Conservation (phyloP, 2,329 filamentous ascomycete genomes). For the Fusarium sp. region DNA sequence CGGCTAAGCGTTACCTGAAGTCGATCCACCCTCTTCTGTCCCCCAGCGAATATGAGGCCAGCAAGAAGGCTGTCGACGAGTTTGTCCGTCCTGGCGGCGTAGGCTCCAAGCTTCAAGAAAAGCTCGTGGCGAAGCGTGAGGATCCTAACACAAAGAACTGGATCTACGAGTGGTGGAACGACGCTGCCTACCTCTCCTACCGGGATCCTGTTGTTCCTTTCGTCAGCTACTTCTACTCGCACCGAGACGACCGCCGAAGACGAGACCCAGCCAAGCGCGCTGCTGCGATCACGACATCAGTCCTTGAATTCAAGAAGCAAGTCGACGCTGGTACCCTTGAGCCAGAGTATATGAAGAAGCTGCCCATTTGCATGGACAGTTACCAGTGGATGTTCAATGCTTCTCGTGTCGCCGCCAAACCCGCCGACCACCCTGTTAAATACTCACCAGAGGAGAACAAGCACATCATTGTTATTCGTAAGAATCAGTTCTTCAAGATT, state of each 20-base stretch:
- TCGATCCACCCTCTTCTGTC: slow-evolving; percentile 80
- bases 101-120: slow-evolving; percentile 87
- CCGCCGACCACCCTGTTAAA: slow-evolving; percentile 85
- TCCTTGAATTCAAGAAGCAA: slow-evolving; percentile 92
- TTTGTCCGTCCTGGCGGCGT: slow-evolving; percentile 89
- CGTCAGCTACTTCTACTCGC: slow-evolving; percentile 99
- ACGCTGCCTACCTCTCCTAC: slow-evolving; percentile 90
- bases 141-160: slow-evolving; percentile 90
- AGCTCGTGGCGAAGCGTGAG: slow-evolving; percentile 81
- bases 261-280: slow-evolving; percentile 92
- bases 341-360: slow-evolving; percentile 98
- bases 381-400: slow-evolving; percentile 99
- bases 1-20: slow-evolving; percentile 82
- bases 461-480: slow-evolving; percentile 89
- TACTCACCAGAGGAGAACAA: slow-evolving; percentile 79
- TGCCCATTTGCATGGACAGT: slow-evolving; percentile 97
- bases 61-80: slow-evolving; percentile 85
- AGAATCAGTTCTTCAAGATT: slow-evolving; percentile 98
- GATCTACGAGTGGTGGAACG: slow-evolving; percentile 99
- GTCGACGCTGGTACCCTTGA: slow-evolving; percentile 86
- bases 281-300: slow-evolving; percentile 86
- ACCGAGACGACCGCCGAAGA: slow-evolving; percentile 89
- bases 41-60: slow-evolving; percentile 73
- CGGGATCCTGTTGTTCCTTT: slow-evolving; percentile 97
- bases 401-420: slow-evolving; percentile 83